A percentile compares a stretch with the other conserved stretches of the same genome.
These are phyloP conservation scores for Pelargonium myrrhifolium DNA, from an alignment of 441 rosid genomes.

Conservation along the genomic window DNA sequence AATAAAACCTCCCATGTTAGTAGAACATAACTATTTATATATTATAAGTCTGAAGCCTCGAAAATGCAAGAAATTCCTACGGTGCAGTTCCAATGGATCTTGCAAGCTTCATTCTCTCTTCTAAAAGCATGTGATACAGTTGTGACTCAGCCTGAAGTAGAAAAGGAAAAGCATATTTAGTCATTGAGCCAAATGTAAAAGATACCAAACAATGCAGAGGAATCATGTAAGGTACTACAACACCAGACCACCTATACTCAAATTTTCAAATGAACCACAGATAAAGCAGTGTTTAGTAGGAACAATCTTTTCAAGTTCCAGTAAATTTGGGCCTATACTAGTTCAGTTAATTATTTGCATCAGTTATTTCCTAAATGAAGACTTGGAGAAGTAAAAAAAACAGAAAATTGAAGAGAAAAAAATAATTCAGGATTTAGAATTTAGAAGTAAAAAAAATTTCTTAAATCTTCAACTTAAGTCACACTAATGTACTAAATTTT, in stretches of 20 bases:
- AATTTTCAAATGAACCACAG: neutral
- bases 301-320: too few species aligned
- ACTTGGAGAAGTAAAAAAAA: too few species aligned
- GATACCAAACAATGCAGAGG: conserved; percentile 7
- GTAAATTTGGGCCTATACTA: too few species aligned
- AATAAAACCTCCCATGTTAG: conserved; percentile 1
- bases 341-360: too few species aligned
- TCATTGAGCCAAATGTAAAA: conserved; percentile 3
- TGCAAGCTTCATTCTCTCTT: conserved; percentile 44
- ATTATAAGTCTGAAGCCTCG: conserved; percentile 3
- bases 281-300: neutral
- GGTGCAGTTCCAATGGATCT: conserved; percentile 45
- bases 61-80: conserved; percentile 27
- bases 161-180: neutral
- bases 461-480: too few species aligned
- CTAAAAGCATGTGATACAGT: conserved; percentile 36
- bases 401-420: too few species aligned
- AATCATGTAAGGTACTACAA: neutral
- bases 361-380: too few species aligned
- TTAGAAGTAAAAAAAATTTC: too few species aligned
- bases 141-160: conserved; percentile 32
- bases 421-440: too few species aligned
- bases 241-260: neutral
- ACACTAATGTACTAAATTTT: too few species aligned
- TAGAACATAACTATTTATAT: neutral